These are phyloP conservation scores for Fusarium succisae DNA, from an alignment of 2,329 filamentous ascomycete species.

Conservation along the genomic window DNA sequence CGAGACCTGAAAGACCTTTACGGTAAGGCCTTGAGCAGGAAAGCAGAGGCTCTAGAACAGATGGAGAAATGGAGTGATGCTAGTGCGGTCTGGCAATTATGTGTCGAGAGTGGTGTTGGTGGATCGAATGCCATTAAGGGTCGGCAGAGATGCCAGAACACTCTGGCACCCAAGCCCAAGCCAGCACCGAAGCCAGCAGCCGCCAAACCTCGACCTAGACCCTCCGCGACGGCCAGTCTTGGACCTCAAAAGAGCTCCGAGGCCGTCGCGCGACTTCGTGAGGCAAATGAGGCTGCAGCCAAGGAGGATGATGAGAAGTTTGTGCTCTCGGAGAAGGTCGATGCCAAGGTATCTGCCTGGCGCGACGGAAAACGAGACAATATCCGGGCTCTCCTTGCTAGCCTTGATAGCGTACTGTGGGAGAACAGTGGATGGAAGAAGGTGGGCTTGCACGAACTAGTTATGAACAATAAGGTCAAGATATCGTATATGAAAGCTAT, in stretches of 20 bases:
- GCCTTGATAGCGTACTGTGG: slow-evolving; percentile 91
- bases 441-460: slow-evolving; percentile 90
- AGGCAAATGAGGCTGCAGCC: slow-evolving; percentile 86
- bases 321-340: slow-evolving; percentile 84
- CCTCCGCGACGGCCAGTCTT: slow-evolving; percentile 51
- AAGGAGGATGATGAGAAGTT: slow-evolving; percentile 93
- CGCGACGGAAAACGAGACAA: slow-evolving; percentile 93
- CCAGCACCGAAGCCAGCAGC: slow-evolving; percentile 56
- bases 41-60: slow-evolving; percentile 94
- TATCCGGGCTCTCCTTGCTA: slow-evolving; percentile 84
- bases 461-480: slow-evolving; percentile 95
- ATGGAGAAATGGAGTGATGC: slow-evolving; percentile 95
- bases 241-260: slow-evolving; percentile 67
- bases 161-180: slow-evolving; percentile 75
- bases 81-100: slow-evolving; percentile 79
- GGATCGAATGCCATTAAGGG: slow-evolving; percentile 85
- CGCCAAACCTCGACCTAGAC: slow-evolving; percentile 57
- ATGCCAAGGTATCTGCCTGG: slow-evolving; percentile 82
- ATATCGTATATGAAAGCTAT: slow-evolving; percentile 99
- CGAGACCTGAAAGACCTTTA: slow-evolving; percentile 95
- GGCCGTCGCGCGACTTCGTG: slow-evolving; percentile 83
- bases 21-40: slow-evolving; percentile 91
- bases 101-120: slow-evolving; percentile 87
- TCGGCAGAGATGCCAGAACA: slow-evolving; percentile 88
- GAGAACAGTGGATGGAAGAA: slow-evolving; percentile 95